Conservation (phyloP, 2,329 filamentous ascomycete genomes). For the Simplicillium aogashimaense region DNA sequence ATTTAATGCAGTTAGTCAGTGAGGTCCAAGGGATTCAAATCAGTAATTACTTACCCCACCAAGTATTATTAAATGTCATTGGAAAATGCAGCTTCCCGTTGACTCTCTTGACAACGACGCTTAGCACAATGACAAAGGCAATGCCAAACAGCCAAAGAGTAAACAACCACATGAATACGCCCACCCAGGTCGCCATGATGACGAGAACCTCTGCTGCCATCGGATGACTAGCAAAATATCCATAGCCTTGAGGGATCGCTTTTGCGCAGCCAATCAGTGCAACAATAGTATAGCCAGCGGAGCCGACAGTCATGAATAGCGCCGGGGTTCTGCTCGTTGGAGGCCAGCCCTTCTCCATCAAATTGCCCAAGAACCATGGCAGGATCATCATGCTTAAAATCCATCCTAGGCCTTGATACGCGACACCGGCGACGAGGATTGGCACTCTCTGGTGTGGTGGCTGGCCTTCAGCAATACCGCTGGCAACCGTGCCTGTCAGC, state of each 20-base stretch:
- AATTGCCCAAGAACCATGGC: conserved; percentile 13
- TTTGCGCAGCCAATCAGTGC: conserved; percentile 16
- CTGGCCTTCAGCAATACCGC: conserved; percentile 13
- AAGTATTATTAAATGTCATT: conserved; percentile 3
- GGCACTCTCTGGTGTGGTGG: conserved; percentile 13
- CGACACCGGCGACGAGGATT: conserved; percentile 15
- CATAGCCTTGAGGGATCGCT: conserved; percentile 12
- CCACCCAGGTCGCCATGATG: conserved; percentile 13
- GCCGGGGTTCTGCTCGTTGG: conserved; percentile 15
- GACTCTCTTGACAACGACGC: conserved; percentile 1
- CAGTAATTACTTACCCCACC: conserved; percentile 4
- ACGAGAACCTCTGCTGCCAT: conserved; percentile 13
- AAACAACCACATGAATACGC: conserved; percentile 17
- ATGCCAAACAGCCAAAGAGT: conserved; percentile 17
- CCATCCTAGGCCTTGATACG: conserved; percentile 17
- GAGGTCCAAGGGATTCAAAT: too few relatives aligned
- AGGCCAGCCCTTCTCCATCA: conserved; percentile 17
- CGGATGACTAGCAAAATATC: conserved; percentile 15
- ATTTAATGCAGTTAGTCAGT: neutral
- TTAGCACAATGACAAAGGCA: conserved; percentile 12
- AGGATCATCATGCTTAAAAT: conserved; percentile 14
- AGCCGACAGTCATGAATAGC: conserved; percentile 16
- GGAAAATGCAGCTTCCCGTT: neutral
- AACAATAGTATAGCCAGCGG: conserved; percentile 14
- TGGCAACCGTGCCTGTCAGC: conserved; percentile 15